Conservation (phyloP, 208 protist genomes). For the Trypanosoma cruzi region DNA sequence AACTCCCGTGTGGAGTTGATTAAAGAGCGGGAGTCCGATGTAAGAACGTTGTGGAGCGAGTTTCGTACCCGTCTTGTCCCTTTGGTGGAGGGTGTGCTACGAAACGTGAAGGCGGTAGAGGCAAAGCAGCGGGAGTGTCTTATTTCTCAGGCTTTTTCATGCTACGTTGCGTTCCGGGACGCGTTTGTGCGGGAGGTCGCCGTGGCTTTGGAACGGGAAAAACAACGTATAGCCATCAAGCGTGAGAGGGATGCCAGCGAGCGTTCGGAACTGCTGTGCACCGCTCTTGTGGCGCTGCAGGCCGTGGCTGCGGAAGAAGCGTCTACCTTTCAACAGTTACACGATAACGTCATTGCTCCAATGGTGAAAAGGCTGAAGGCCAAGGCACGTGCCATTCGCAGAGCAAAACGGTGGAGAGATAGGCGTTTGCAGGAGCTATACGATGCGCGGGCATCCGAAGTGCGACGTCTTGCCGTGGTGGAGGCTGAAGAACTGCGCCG, state of each 20-base stretch:
- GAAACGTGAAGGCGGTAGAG: constrained; percentile 23
- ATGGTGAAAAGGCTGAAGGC: not conserved
- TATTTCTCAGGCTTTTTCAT: not conserved
- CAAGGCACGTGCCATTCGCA: not conserved
- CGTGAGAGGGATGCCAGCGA: constrained; percentile 2
- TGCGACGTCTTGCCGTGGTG: constrained; percentile 7
- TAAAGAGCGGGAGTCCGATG: constrained; percentile 8
- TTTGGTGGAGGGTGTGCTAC: constrained; percentile 20
- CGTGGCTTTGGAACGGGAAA: constrained; percentile 5
- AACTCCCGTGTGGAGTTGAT: constrained; percentile 6
- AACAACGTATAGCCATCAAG: constrained; percentile 6
- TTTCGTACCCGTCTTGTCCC: constrained; percentile 23
- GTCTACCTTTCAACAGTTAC: not conserved
- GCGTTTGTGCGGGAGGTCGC: constrained; percentile 4
- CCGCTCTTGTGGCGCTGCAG: not conserved
- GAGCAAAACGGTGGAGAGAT: constrained; percentile 4
- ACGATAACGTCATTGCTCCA: constrained; percentile 5
- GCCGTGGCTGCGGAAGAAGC: constrained; percentile 2
- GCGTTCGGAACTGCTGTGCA: constrained; percentile 1
- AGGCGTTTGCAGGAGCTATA: constrained; percentile 12
- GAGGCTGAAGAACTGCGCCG: not conserved
- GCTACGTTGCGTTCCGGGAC: constrained; percentile 7
- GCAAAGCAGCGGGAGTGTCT: constrained; percentile 2
- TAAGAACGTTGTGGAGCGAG: not conserved
- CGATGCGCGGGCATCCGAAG: constrained; percentile 2